phyloP scores from a whole-genome alignment of 1,139 yeast genomes.

The Suhomyces chickasaworum region DNA sequence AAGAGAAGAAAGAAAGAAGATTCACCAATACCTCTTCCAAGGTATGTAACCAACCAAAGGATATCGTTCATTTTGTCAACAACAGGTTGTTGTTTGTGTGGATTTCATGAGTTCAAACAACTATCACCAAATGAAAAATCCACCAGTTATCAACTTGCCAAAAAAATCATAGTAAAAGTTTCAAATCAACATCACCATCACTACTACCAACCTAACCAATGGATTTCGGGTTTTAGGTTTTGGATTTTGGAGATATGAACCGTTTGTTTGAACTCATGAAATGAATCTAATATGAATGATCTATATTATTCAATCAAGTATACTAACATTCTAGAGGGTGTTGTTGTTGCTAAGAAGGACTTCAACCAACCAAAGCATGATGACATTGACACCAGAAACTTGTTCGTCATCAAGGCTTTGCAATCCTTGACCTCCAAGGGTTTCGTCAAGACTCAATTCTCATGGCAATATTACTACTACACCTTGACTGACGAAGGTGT shows the following conservation, averaged over 20 bases:
- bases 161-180: neutral
- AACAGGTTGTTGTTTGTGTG: neutral
- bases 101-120: neutral
- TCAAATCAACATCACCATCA: neutral
- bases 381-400: slow-evolving; percentile 96
- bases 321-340: slow-evolving; percentile 79
- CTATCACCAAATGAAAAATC: neutral
- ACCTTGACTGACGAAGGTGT: slow-evolving; percentile 99
- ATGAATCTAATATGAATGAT: neutral
- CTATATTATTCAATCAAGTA: neutral
- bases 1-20: slow-evolving; percentile 99
- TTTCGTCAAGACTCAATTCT: slow-evolving; percentile 98
- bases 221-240: no score
- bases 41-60: slow-evolving; percentile 57
- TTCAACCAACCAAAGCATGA: slow-evolving; percentile 97
- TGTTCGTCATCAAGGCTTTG: slow-evolving; percentile 98
- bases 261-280: neutral
- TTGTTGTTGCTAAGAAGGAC: slow-evolving; percentile 99
- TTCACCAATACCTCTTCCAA: slow-evolving; percentile 98
- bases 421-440: slow-evolving; percentile 99
- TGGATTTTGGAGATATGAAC: neutral
- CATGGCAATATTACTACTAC: slow-evolving; percentile 99
- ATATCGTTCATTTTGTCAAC: neutral
- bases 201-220: neutral
- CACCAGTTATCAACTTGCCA: neutral